Conservation (phyloP, 139 green algal genomes). For the Tetraselmis chui region DNA sequence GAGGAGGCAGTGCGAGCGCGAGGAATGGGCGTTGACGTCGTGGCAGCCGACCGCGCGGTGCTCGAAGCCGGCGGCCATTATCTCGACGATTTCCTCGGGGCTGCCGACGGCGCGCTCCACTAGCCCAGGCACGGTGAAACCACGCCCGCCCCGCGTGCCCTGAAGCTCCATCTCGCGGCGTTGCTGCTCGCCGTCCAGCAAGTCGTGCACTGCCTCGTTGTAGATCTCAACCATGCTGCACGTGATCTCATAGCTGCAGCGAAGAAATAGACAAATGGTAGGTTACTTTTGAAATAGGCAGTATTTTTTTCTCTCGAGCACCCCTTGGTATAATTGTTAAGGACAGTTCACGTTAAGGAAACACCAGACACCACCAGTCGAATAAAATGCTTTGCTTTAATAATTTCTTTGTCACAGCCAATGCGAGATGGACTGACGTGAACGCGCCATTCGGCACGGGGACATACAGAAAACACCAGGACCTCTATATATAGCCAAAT, state of each 20-base stretch:
- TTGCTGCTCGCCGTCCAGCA: constrained; percentile 17
- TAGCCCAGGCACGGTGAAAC: constrained; percentile 26
- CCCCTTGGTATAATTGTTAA: too few relatives aligned
- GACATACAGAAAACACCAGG: too few relatives aligned
- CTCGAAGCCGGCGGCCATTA: constrained; percentile 33
- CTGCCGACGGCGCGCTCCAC: constrained; percentile 17
- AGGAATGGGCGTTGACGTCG: constrained; percentile 1
- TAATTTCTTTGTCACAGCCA: too few relatives aligned
- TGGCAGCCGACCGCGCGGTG: constrained; percentile 25
- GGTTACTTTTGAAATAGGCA: too few relatives aligned
- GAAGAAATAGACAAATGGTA: too few relatives aligned
- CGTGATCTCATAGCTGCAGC: constrained; percentile 39
- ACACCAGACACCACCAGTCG: too few relatives aligned
- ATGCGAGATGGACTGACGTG: too few relatives aligned
- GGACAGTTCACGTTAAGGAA: too few relatives aligned
- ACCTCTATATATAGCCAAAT: too few relatives aligned
- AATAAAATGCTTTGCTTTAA: too few relatives aligned
- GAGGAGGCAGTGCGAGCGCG: background rate
- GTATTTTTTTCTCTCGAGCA: too few relatives aligned
- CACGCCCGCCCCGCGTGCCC: constrained; percentile 2
- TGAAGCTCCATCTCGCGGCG: constrained; percentile 21
- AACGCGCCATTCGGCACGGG: too few relatives aligned
- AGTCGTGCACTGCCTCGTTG: constrained; percentile 49
- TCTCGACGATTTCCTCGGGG: constrained; percentile 30
- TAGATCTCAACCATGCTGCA: constrained; percentile 70